Conservation (phyloP, 2,329 filamentous ascomycete genomes). For the Blumeria hordei region DNA sequence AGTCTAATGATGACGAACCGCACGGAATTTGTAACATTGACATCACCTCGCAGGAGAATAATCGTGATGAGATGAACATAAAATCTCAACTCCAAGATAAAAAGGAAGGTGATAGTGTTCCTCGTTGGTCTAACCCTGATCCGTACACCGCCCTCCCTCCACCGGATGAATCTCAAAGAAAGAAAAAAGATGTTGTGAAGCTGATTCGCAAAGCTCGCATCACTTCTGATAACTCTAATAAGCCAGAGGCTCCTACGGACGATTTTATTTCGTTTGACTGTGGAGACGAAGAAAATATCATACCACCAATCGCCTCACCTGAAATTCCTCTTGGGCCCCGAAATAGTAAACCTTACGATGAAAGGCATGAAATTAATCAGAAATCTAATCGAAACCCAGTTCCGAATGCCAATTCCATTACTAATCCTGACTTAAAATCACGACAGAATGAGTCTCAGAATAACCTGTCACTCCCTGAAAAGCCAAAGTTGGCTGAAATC, state of each 20-base stretch:
- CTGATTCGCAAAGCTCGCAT: slow-evolving; percentile 75
- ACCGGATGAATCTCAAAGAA: slow-evolving; percentile 43
- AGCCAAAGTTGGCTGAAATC: slow-evolving; percentile 5
- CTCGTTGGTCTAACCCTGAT: slow-evolving; percentile 90
- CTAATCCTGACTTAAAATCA: not conserved
- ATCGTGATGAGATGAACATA: slow-evolving; percentile 14
- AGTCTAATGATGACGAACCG: not conserved
- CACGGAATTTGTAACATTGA: not conserved
- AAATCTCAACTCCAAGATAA: slow-evolving; percentile 17
- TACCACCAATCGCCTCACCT: not conserved
- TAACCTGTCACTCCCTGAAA: not conserved
- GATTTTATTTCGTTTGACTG: slow-evolving; percentile 82
- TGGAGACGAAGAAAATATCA: slow-evolving; percentile 20
- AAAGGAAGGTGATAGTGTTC: slow-evolving; percentile 22
- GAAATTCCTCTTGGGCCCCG: too few species aligned
- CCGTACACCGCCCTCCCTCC: slow-evolving; percentile 77
- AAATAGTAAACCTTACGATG: not conserved
- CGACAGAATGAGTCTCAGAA: not conserved
- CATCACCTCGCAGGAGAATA: not conserved
- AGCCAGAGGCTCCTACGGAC: slow-evolving; percentile 32
- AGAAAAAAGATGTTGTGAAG: slow-evolving; percentile 71
- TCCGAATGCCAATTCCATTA: not conserved
- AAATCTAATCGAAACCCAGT: not conserved
- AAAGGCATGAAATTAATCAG: not conserved
- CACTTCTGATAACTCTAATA: slow-evolving; percentile 24